Evolutionary conservation across 169 alveolate genomes (phyloP).

Genomic region (Plasmodium ovale): DNA sequence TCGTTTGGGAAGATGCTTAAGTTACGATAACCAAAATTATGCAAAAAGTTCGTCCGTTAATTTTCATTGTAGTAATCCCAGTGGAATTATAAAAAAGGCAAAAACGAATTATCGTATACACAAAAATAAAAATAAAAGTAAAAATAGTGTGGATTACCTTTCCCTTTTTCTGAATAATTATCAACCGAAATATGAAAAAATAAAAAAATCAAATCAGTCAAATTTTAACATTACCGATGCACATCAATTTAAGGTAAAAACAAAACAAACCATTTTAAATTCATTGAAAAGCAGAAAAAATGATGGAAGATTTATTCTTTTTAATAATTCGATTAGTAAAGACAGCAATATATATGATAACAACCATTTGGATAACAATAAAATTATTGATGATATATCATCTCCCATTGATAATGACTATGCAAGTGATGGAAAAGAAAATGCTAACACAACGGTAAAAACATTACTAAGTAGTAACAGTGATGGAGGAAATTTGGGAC

Average conservation of each 20-base stretch:
- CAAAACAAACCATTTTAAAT: background rate
- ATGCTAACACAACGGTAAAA: background rate
- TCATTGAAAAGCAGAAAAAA: slow-evolving; percentile 8
- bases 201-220: background rate
- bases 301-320: slow-evolving; percentile 18
- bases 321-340: slow-evolving; percentile 31
- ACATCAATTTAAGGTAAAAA: slow-evolving; percentile 15
- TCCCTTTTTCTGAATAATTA: slow-evolving; percentile 49
- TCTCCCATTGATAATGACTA: slow-evolving; percentile 5
- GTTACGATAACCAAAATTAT: slow-evolving; percentile 16
- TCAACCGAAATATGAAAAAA: slow-evolving; percentile 43
- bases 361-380: slow-evolving; percentile 6
- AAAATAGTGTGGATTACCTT: background rate
- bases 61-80: background rate
- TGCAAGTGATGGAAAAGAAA: background rate
- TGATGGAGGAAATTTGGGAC: background rate
- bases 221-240: slow-evolving; percentile 17
- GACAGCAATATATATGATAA: slow-evolving; percentile 5
- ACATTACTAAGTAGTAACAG: slow-evolving; percentile 3
- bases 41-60: background rate
- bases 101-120: background rate
- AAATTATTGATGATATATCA: slow-evolving; percentile 54
- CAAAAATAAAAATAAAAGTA: background rate
- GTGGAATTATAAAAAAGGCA: slow-evolving; percentile 11
- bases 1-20: slow-evolving; percentile 45